Percentiles rank a stretch among this genome's conserved stretches.
phyloP scores from a whole-genome alignment of 495 filamentous ascomycete species.

The Talaromyces wortmannii region DNA sequence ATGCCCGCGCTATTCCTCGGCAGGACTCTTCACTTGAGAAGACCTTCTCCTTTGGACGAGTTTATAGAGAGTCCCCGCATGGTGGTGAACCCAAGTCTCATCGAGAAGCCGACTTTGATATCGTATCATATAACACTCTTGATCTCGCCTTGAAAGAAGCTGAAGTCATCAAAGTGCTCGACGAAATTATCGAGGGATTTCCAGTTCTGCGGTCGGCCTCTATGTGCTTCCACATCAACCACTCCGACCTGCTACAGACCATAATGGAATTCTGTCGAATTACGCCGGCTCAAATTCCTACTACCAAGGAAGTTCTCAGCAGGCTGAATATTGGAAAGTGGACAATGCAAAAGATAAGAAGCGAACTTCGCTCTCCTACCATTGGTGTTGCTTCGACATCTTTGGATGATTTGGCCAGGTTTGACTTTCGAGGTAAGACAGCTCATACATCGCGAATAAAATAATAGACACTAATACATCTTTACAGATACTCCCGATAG shows the following conservation, averaged over 20 bases:
- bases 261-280: constrained; percentile 88
- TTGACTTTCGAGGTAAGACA: constrained; percentile 75
- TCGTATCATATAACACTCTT: constrained; percentile 68
- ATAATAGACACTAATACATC: neutral
- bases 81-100: constrained; percentile 75
- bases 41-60: constrained; percentile 82
- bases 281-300: constrained; percentile 54
- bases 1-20: constrained; percentile 78
- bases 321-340: constrained; percentile 79
- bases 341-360: constrained; percentile 79
- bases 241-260: constrained; percentile 73
- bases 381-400: constrained; percentile 84
- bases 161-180: constrained; percentile 88
- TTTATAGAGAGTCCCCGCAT: constrained; percentile 73
- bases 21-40: constrained; percentile 60
- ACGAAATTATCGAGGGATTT: constrained; percentile 81
- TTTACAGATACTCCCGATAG: constrained; percentile 60
- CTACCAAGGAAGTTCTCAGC: constrained; percentile 77
- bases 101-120: constrained; percentile 93
- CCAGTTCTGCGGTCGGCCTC: constrained; percentile 60
- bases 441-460: neutral
- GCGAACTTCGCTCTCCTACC: constrained; percentile 71
- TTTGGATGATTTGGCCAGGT: constrained; percentile 80
- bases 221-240: constrained; percentile 91
- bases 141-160: constrained; percentile 91